Conservation (phyloP, 192 early-diverging fungal genomes). For the Geranomyces michiganensis region DNA sequence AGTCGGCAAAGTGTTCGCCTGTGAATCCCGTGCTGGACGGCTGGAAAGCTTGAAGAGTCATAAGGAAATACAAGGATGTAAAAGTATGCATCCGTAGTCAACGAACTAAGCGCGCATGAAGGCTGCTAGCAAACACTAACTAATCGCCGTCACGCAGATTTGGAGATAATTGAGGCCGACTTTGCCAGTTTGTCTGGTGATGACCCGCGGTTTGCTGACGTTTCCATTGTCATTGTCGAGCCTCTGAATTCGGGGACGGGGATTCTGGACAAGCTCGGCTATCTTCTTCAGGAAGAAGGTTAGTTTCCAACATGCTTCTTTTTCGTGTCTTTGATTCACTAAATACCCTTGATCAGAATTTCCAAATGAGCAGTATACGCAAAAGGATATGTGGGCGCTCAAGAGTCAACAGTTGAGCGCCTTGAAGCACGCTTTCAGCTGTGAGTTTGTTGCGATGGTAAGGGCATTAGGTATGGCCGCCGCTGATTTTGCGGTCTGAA, state of each 20-base stretch:
- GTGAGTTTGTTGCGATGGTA: conserved; percentile 12
- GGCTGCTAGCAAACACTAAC: too few species aligned
- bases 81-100: conserved; percentile 51
- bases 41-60: conserved; percentile 71
- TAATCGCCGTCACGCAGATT: too few species aligned
- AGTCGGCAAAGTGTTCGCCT: conserved; percentile 79
- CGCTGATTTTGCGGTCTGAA: too few species aligned
- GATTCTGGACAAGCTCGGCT: conserved; percentile 83
- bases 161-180: conserved; percentile 23
- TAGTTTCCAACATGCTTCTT: neutral
- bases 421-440: conserved; percentile 72
- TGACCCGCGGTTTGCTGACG: conserved; percentile 54
- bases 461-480: neutral
- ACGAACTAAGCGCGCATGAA: too few species aligned
- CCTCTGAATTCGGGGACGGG: conserved; percentile 91
- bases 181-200: conserved; percentile 4
- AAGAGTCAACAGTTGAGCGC: conserved; percentile 64
- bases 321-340: neutral
- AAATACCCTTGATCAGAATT: conserved; percentile 62
- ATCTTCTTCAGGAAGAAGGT: conserved; percentile 74
- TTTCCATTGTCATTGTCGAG: conserved; percentile 72
- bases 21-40: conserved; percentile 77
- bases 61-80: conserved; percentile 69
- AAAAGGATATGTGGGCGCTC: conserved; percentile 53
- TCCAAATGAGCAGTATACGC: conserved; percentile 49